phyloP scores from a whole-genome alignment of 164 flowering plant species.

The Macadamia tetraphylla region DNA sequence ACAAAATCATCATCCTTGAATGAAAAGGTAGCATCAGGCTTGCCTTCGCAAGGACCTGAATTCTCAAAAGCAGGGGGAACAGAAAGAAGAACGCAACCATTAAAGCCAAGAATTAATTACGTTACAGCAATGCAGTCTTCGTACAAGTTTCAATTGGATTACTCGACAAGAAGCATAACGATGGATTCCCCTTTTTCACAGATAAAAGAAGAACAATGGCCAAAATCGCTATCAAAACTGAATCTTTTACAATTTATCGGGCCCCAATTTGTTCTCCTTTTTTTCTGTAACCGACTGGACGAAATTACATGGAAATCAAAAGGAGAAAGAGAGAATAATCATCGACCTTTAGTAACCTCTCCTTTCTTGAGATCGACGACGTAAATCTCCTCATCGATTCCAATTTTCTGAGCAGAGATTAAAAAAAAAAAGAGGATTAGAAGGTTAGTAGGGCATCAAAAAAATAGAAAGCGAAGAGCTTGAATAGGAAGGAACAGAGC shows the following conservation, averaged over 20 bases:
- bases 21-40: slow-evolving; percentile 73
- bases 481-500: not conserved
- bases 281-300: not conserved
- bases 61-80: not conserved
- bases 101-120: too few relatives aligned
- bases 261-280: not conserved
- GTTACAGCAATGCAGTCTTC: too few relatives aligned
- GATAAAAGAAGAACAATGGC: too few relatives aligned
- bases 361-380: slow-evolving; percentile 92
- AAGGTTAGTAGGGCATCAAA: slow-evolving; percentile 1
- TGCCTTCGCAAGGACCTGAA: slow-evolving; percentile 67
- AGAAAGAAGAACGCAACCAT: too few relatives aligned
- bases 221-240: too few relatives aligned
- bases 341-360: slow-evolving; percentile 78
- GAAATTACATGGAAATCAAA: too few relatives aligned
- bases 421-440: not conserved
- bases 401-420: slow-evolving; percentile 55
- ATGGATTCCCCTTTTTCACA: too few relatives aligned
- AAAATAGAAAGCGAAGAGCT: not conserved
- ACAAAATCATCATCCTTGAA: slow-evolving; percentile 71
- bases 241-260: not conserved
- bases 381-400: slow-evolving; percentile 64
- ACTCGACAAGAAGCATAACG: too few relatives aligned
- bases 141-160: too few relatives aligned
- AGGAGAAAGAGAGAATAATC: slow-evolving; percentile 4